Evolutionary conservation across 1,139 yeast species (phyloP).

Genomic region (Pichia sp.): DNA sequence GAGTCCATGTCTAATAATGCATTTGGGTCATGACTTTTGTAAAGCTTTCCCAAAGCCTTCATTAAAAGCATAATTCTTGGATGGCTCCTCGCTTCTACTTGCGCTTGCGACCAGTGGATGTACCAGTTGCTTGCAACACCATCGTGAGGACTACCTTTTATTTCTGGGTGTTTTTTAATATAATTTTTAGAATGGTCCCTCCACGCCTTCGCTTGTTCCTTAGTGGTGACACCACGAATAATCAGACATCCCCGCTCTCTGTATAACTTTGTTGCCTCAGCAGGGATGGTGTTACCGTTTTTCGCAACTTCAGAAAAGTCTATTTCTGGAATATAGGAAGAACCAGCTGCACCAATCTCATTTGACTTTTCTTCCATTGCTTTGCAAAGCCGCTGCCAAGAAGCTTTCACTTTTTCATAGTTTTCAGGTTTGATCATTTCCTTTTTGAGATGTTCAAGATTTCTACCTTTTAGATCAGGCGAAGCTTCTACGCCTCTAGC

Average conservation of each 20-base stretch:
- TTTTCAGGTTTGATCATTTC: slow-evolving; percentile 1
- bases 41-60: background rate
- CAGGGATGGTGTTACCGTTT: background rate
- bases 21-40: background rate
- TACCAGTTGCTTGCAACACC: slow-evolving; percentile 3
- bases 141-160: slow-evolving; percentile 1
- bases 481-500: background rate
- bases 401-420: background rate
- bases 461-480: background rate
- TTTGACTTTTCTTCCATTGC: background rate
- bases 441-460: background rate
- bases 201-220: slow-evolving; percentile 1
- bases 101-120: slow-evolving; percentile 3
- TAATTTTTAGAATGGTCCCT: background rate
- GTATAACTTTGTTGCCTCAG: background rate
- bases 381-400: background rate
- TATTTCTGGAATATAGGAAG: background rate
- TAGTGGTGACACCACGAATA: slow-evolving; percentile 1
- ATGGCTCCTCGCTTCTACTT: slow-evolving; percentile 4
- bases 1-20: slow-evolving; percentile 1
- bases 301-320: background rate
- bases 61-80: background rate
- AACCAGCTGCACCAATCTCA: background rate
- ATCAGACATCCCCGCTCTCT: slow-evolving; percentile 1
- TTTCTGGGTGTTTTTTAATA: background rate